Evolutionary conservation across 2,329 filamentous ascomycete genomes (phyloP), one percentile per base, ranked within the genome.

Genomic region (Fusarium sp.): DNA sequence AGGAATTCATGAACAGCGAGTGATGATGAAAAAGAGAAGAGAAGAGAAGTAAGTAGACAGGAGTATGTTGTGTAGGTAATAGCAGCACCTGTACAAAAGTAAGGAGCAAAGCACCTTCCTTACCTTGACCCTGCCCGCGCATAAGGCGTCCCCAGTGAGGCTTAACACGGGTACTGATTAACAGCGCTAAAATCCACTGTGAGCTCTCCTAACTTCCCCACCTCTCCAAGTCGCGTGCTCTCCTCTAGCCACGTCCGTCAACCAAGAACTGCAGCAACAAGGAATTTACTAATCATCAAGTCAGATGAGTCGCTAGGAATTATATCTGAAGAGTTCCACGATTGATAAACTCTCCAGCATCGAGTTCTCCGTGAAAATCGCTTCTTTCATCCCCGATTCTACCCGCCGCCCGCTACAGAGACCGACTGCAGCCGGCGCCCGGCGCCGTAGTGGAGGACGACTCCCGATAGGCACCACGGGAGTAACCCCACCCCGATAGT

Each of bases 401-500:
- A 66, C 61, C 63, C 67, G 55, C 40, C 39, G 19, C 42, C 66
- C 53, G 55, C 53, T 65, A 43, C 57, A 50, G 41, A 47, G 50
- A 48, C 52, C 47, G 65, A 53, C 58, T 70, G 65, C 50, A 69
- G 42, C 58, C 58, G 64, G 67, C 51, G 41, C 46, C 49, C 51
- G 61, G 63, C 57, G 66, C 68, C 68, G 61, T 70, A 43, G 51
- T 61, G 19, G 39, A 69, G 53, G 68, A 61, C 68, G 53, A 47
- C 58, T 64, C 68, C 68, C 68, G 68, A 70, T 70, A 70, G 68
- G 63, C 45, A 70, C 56, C 40, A 55, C 60, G 60, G 61, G 38
- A 56, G 36, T 31, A 53, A 39, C 63, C 36, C 67, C 67, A 67
- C 67, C 48, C 51, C 68, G 58, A 58, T 49, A 34, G 68, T 66